phyloP scores from a whole-genome alignment of 805 yeast genomes.

The Pichia membranifaciens region DNA sequence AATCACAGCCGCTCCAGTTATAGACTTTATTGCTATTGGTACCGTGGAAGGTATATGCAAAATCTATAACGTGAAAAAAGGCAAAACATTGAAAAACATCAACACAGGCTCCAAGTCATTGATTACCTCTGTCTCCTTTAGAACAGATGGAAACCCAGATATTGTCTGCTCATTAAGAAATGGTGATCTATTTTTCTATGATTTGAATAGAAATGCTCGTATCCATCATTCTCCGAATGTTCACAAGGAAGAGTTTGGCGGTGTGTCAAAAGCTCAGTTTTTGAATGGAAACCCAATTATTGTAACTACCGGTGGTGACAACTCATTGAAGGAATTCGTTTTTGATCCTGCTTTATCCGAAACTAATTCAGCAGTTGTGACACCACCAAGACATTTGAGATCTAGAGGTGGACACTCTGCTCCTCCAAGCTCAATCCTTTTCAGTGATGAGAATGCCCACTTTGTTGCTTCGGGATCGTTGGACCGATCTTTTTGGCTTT shows the following conservation, averaged over 20 bases:
- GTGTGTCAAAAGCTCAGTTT: constrained; percentile 67
- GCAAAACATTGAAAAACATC: constrained; percentile 47
- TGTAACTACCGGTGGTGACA: constrained; percentile 88
- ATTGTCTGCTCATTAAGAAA: constrained; percentile 68
- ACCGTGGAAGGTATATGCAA: constrained; percentile 59
- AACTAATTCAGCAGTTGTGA: constrained; percentile 55
- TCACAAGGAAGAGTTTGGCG: constrained; percentile 70
- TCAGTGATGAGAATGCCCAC: constrained; percentile 74
- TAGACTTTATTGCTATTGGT: constrained; percentile 80
- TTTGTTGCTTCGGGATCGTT: constrained; percentile 79
- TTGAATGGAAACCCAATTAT: constrained; percentile 88
- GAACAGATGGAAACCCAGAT: constrained; percentile 87
- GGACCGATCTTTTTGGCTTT: constrained; percentile 84
- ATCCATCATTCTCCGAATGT: constrained; percentile 70
- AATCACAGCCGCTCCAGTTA: constrained; percentile 79
- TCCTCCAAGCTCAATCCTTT: constrained; percentile 72
- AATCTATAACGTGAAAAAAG: constrained; percentile 65
- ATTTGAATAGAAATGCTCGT: constrained; percentile 63
- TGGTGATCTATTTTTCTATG: constrained; percentile 86
- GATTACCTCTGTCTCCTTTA: constrained; percentile 66
- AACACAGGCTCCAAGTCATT: constrained; percentile 36
- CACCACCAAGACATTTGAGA: constrained; percentile 87
- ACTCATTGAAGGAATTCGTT: constrained; percentile 80
- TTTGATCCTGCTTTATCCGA: constrained; percentile 86
- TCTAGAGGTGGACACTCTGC: constrained; percentile 97